Evolutionary conservation across 2,329 filamentous ascomycete genomes (phyloP), one percentile per base, ranked within the genome.

Genomic region (Aureobasidium namibiae): DNA sequence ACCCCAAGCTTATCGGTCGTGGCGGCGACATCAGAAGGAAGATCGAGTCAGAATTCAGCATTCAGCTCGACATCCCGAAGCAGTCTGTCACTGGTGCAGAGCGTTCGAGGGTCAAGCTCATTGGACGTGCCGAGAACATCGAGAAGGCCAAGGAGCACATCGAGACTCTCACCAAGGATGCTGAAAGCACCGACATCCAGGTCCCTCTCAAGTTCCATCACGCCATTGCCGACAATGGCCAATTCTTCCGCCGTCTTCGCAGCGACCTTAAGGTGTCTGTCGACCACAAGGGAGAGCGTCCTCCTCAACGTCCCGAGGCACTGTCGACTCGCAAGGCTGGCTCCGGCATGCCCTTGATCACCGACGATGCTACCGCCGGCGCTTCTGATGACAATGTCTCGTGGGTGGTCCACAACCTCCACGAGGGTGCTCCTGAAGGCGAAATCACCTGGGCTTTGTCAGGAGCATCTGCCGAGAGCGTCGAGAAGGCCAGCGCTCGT

Each of bases 91-190:
- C 72, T 26, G 91, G 90, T 42, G 88, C 88, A 63, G 86, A 85
- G 56, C 86, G 89, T 67, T 92, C 89, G 21, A 88, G 87, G 61
- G 86, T 99, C 70, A 96, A 92, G 78, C 82, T 99, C 62, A 84
- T 84, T 60, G 94, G 95, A 44, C 82, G 86, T 62, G 84, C 89
- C 46, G 83, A 82, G 62, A 84, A 91, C 66, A 90, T 97, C 16
- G 85, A 88, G 64, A 87, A 88, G 71, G 92, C 91, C 54, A 96
- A 95, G 79, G 84, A 85, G 61, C 91, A 96, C 74, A 91, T 99
- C 64, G 75, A 83, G 54, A 79, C 82, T 38, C 75, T 96, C 56
- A 81, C 92, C 63, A 92, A 95, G 79, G 87, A 92, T 66, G 88
- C 92, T 70, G 87, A 94, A 71, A 89, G 90, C 62, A 90, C 94